Evolutionary conservation across 805 yeast genomes (phyloP), one percentile per base, ranked within the genome.

Genomic region (Yamadazyma phyllophila): DNA sequence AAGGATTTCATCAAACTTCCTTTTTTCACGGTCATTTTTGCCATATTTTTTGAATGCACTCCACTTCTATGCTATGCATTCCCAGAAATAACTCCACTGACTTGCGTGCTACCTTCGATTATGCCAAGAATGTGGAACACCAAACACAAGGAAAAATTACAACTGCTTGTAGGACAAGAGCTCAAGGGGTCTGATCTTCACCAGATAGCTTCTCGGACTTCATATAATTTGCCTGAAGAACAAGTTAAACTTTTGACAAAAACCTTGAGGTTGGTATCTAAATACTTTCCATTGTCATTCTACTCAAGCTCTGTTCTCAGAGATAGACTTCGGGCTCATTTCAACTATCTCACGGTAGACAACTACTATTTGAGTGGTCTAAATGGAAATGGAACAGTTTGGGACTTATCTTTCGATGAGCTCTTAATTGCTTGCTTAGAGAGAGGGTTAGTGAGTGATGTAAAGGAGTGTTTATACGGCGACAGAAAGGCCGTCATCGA

Each of bases 51-150:
- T 55, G 88, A 82, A 52, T 55, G 65, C 41, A 77, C 84, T 0
- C 83, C 84, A 0, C 15, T 78, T 1, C 50, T 82, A 4, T 79
- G 83, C 55, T 77, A 72, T 44, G 58, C 67, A 3, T 57, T 80
- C 41, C 87, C 87, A 0, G 77, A 76, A 49, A 55, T 81, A 4
- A 73, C 82, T 0, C 83, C 85, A 8, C 74, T 73, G 64, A 80
- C 84, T 9, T 81, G 85, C 58, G 65, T 77, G 8, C 64, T 80
- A 27, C 83, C 84, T 1, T 60, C 62, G 7, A 61, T 78, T 17
- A 53, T 69, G 31, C 73, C 76, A 34, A 66, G 60, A 44, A 60
- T 60, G 39, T 64, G 65, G 69, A 61, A 44, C 46, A 56, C 50
- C 1, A 49, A 51, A n/a, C 36, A 55, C 11, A 51, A 49, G 16